Conservation (phyloP, 768 basidiomycete genomes). For the Lactifluus volemus region DNA sequence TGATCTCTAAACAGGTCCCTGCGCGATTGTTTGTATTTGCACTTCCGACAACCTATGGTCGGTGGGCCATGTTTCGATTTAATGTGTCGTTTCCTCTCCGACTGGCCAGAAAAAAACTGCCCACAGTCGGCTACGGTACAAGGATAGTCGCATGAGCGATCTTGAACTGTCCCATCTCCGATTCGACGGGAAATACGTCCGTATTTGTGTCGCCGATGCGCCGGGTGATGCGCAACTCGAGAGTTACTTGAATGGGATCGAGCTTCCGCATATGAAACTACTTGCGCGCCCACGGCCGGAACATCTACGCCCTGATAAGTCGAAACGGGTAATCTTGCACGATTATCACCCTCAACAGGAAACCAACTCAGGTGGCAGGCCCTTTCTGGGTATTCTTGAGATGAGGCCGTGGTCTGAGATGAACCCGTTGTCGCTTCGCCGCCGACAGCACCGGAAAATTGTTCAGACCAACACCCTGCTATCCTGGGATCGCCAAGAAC, state of each 20-base stretch:
- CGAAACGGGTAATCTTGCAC: not conserved
- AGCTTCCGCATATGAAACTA: not conserved
- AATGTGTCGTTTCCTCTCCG: slow-evolving; percentile 11
- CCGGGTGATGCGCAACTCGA: not conserved
- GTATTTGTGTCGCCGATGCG: not conserved
- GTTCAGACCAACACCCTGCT: too few species aligned
- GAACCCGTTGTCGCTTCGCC: too few species aligned
- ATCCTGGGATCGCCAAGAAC: not conserved
- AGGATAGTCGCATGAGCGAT: not conserved
- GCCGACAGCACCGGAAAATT: too few species aligned
- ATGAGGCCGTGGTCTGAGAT: too few species aligned
- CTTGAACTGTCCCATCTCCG: not conserved
- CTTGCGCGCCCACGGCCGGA: not conserved
- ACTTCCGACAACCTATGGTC: slow-evolving; percentile 9
- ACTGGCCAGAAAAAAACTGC: slow-evolving; percentile 4
- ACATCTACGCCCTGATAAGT: not conserved
- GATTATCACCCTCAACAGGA: too few species aligned
- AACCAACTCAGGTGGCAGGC: too few species aligned
- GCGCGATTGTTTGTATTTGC: slow-evolving; percentile 12
- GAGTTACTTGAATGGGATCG: not conserved
- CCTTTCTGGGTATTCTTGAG: too few species aligned
- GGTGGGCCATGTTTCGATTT: slow-evolving; percentile 8
- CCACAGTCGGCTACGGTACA: slow-evolving; percentile 1
- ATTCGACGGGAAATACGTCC: not conserved
- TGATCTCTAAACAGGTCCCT: slow-evolving; percentile 12